Evolutionary conservation across 306 rosid species (phyloP), one percentile per base, ranked within the genome.

Genomic region (Coriaria nepalensis): DNA sequence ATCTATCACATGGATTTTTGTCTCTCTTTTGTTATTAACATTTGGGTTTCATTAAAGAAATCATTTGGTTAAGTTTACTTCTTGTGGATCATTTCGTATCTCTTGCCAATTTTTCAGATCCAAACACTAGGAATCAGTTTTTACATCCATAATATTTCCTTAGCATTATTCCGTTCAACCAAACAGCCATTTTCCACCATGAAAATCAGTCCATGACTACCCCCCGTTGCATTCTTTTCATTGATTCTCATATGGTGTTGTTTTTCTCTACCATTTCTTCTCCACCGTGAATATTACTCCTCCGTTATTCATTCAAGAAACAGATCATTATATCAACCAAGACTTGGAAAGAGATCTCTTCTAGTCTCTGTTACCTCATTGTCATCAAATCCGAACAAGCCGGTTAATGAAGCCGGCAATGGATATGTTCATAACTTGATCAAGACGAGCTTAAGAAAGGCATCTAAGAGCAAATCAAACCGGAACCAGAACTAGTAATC

Each of bases 131-230:
- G 29, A 20, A 20, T 20, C 29, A 20, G 29, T 20, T 20, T 20
- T 20, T 3, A 20, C 29, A 20, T 20, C 29, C 29, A 20, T 1
- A 20, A 20, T 20, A 20, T 20, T 20, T 20, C 29, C 29, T 20
- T 1, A 20, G 2, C 29, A 20, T 29, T 61, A 44, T 50, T 59
- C 51, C 40, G 63, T 53, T 43, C 15, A 50, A 54, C 53, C 12
- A 13, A 15, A 33, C 60, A 59, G 48, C 49, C 46, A 38, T 20
- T n/a, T n/a, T 20, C 68, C 71, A 47, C 66, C 65, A 80, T 84
- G 92, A 70, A 60, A 73, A 57, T 71, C 57, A 53, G 65, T 49
- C 75, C 47, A 36, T 49, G 68, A 68, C 43, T 20, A 20, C 29
- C 66, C 63, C 52, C 59, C 50, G 29, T 63, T 55, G 61, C 52